Evolutionary conservation across 352 stramenopile genomes (phyloP).

Genomic region (Phytophthora tentaculata): DNA sequence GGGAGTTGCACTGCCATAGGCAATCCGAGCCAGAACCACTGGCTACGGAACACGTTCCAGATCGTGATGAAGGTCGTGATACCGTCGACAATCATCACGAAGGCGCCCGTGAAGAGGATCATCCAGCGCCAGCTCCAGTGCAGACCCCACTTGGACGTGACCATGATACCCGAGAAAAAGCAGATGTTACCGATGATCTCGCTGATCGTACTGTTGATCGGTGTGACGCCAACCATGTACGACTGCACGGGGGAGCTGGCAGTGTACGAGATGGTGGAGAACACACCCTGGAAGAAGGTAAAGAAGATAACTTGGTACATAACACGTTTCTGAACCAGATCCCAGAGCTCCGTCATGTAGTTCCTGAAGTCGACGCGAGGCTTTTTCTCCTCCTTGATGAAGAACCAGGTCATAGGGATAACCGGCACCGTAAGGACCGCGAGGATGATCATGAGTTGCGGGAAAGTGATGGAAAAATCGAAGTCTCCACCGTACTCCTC

Average conservation of each 20-base stretch:
- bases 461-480: conserved; percentile 42
- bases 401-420: conserved; percentile 23
- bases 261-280: conserved; percentile 40
- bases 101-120: conserved; percentile 32
- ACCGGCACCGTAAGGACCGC: conserved; percentile 17
- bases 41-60: conserved; percentile 47
- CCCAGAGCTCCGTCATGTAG: conserved; percentile 1
- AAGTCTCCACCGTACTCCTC: conserved; percentile 54
- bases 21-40: conserved; percentile 50
- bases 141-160: conserved; percentile 45
- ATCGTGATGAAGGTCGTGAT: conserved; percentile 40
- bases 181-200: conserved; percentile 35
- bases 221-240: conserved; percentile 41
- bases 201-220: conserved; percentile 43
- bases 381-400: conserved; percentile 14
- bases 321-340: conserved; percentile 40
- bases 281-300: conserved; percentile 45
- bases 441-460: conserved; percentile 43
- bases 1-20: conserved; percentile 28
- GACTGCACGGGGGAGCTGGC: conserved; percentile 31
- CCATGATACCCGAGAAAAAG: conserved; percentile 37
- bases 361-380: neutral
- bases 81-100: conserved; percentile 35
- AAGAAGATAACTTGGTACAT: conserved; percentile 56
- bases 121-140: conserved; percentile 49